Evolutionary conservation across 345 rosid species (phyloP).

Genomic region (Euphorbia tirucalli): DNA sequence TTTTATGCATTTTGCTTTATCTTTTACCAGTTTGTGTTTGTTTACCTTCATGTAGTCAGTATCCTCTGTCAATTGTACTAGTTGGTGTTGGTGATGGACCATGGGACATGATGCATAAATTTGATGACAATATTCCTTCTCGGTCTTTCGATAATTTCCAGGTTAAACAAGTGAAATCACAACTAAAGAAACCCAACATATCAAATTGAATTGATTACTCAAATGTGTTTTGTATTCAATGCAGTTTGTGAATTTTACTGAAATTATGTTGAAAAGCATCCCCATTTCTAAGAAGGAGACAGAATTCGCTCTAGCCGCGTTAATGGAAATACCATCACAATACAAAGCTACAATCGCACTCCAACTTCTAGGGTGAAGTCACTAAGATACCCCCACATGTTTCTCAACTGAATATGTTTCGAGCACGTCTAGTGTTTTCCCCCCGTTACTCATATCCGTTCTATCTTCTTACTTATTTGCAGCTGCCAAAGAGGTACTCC

Average conservation of each 20-base stretch:
- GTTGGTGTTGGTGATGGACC: slow-evolving; percentile 33
- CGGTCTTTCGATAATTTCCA: slow-evolving; percentile 29
- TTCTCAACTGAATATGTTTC: background rate
- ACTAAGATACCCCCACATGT: too few relatives aligned
- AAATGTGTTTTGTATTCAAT: background rate
- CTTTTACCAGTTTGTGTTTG: background rate
- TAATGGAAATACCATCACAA: slow-evolving; percentile 32
- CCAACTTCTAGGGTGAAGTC: slow-evolving; percentile 19
- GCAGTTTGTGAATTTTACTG: slow-evolving; percentile 32
- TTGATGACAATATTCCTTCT: slow-evolving; percentile 23
- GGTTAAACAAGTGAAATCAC: slow-evolving; percentile 3
- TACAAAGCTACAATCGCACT: slow-evolving; percentile 23
- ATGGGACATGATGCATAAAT: slow-evolving; percentile 27
- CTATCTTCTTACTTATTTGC: slow-evolving; percentile 7
- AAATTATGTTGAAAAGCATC: slow-evolving; percentile 20
- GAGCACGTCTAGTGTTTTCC: background rate
- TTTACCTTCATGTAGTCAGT: slow-evolving; percentile 10
- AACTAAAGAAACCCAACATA: background rate
- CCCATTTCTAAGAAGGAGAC: slow-evolving; percentile 19
- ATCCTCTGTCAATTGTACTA: slow-evolving; percentile 25
- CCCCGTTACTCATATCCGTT: background rate
- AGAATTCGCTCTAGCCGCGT: too few relatives aligned
- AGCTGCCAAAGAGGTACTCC: slow-evolving; percentile 18
- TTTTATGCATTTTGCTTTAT: background rate
- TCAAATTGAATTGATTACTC: background rate